Evolutionary conservation across 306 rosid species (phyloP).

Genomic region (Malus domestica): DNA sequence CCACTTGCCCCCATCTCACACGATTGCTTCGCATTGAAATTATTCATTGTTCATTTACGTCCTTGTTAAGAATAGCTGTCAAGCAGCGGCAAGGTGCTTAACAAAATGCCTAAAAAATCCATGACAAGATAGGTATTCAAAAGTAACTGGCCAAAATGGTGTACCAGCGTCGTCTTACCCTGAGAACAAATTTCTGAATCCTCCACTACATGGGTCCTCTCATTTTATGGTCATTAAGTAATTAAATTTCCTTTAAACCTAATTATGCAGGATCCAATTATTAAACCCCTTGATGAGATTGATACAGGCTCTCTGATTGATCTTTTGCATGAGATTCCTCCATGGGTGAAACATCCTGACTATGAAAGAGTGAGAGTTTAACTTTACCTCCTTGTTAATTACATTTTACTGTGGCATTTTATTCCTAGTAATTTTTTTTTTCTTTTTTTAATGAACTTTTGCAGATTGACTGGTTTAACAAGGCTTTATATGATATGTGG

Average conservation of each 20-base stretch:
- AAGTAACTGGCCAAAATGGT: background rate
- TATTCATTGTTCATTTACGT: background rate
- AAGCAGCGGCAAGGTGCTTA: no score
- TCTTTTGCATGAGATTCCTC: conserved; percentile 23
- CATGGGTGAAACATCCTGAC: conserved; percentile 31
- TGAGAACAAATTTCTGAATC: no score
- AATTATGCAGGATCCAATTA: conserved; percentile 18
- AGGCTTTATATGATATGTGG: conserved; percentile 22
- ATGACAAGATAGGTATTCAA: no score
- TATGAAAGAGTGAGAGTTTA: conserved; percentile 19
- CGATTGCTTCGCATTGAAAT: background rate
- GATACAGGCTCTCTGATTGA: conserved; percentile 13
- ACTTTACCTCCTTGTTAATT: background rate
- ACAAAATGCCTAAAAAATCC: no score
- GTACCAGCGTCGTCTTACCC: no score
- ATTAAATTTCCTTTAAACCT: background rate
- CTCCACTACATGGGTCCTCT: no score
- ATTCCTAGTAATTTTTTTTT: background rate
- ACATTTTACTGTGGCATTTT: background rate
- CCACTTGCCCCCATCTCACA: background rate
- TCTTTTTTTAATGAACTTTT: background rate
- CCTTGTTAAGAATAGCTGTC: background rate
- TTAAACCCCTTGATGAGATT: conserved; percentile 9
- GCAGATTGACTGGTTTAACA: conserved; percentile 34
- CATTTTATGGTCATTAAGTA: no score